A percentile compares a stretch with the other conserved stretches of the same genome.
phyloP scores from a whole-genome alignment of 345 rosid genomes.

The Brassica nigra region DNA sequence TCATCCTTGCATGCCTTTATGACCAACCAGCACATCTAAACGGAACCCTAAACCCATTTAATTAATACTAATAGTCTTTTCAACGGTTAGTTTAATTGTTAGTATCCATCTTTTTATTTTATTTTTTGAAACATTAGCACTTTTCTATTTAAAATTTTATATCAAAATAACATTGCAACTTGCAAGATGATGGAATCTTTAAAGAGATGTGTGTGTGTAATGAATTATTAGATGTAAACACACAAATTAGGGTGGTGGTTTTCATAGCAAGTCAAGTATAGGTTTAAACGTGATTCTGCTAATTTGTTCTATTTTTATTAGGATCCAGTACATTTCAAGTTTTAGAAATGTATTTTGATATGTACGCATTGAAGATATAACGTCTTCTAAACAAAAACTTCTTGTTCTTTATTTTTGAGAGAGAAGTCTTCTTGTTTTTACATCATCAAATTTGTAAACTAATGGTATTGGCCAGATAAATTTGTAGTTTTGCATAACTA shows the following conservation, averaged over 20 bases:
- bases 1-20: slow-evolving; percentile 40
- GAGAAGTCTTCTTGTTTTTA: not conserved
- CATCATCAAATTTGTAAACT: not conserved
- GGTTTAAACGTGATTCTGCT: not conserved
- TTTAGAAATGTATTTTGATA: not conserved
- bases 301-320: not conserved
- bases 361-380: not conserved
- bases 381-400: too few relatives aligned
- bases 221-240: not conserved
- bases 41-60: slow-evolving; percentile 26
- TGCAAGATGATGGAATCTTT: not conserved
- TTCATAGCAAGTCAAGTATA: not conserved
- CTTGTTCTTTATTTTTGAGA: not conserved
- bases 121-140: not conserved
- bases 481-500: not conserved
- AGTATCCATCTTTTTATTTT: not conserved
- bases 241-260: not conserved
- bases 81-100: slow-evolving; percentile 6
- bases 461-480: not conserved
- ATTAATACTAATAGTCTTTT: not conserved
- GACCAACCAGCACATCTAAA: slow-evolving; percentile 35
- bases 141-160: not conserved
- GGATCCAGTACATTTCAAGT: not conserved
- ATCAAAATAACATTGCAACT: not conserved
- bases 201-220: not conserved